phyloP scores from a whole-genome alignment of 768 basidiomycete genomes.

The Boletus pseudopeckii region DNA sequence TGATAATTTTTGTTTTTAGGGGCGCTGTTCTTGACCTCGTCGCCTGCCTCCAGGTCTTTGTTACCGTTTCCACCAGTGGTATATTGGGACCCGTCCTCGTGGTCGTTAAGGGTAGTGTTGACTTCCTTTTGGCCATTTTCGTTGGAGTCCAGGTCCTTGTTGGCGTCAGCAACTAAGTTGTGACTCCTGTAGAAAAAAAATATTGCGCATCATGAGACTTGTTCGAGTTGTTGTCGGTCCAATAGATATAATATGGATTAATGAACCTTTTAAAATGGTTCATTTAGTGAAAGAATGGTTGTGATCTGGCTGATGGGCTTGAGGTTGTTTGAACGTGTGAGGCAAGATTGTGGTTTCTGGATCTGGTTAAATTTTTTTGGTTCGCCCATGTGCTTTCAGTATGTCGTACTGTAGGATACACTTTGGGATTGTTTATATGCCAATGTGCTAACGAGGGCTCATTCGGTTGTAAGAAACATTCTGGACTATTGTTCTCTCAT shows the following conservation, averaged over 20 bases:
- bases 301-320: background rate
- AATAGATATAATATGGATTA: background rate
- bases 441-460: background rate
- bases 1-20: background rate
- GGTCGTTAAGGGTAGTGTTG: background rate
- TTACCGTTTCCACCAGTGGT: background rate
- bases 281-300: no score
- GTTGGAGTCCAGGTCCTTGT: background rate
- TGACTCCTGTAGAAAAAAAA: background rate
- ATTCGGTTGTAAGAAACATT: background rate
- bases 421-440: no score
- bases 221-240: background rate
- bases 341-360: no score
- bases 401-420: no score
- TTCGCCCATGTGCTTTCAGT: no score
- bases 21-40: background rate
- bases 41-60: slow-evolving; percentile 3
- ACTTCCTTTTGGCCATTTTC: background rate
- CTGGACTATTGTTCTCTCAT: background rate
- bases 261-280: background rate
- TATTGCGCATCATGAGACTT: slow-evolving; percentile 1
- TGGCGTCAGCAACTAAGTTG: background rate
- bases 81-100: background rate
- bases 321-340: background rate
- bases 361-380: no score